phyloP scores from a whole-genome alignment of 805 yeast species.

The Pichia ethanolica region DNA sequence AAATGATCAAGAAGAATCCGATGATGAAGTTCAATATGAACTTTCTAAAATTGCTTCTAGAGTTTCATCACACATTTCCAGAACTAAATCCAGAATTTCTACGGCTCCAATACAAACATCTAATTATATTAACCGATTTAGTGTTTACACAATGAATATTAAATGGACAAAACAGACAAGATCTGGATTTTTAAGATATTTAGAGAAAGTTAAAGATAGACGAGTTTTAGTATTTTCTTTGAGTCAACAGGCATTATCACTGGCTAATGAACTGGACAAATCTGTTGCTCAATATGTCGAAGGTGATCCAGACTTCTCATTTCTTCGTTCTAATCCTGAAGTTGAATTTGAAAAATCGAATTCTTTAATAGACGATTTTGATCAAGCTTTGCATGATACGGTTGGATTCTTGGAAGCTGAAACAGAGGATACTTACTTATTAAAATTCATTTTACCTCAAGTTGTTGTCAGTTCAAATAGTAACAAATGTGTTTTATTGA shows the following conservation, averaged over 20 bases:
- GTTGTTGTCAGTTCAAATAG: slow-evolving; percentile 48
- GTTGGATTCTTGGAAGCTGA: slow-evolving; percentile 14
- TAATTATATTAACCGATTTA: slow-evolving; percentile 52
- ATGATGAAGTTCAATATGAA: slow-evolving; percentile 14
- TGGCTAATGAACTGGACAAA: slow-evolving; percentile 23
- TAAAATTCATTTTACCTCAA: slow-evolving; percentile 78
- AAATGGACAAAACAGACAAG: slow-evolving; percentile 72
- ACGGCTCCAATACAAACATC: slow-evolving; percentile 28
- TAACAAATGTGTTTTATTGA: slow-evolving; percentile 41
- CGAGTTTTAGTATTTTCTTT: slow-evolving; percentile 22
- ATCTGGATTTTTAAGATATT: slow-evolving; percentile 52
- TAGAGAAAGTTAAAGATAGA: slow-evolving; percentile 27
- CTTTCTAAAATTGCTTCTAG: slow-evolving; percentile 13
- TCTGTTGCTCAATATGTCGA: not conserved
- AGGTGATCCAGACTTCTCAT: slow-evolving; percentile 4
- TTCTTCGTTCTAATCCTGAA: slow-evolving; percentile 9
- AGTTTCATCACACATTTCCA: slow-evolving; percentile 14
- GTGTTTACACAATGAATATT: slow-evolving; percentile 64
- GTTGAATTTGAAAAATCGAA: slow-evolving; percentile 15
- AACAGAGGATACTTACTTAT: slow-evolving; percentile 33
- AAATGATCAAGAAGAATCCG: slow-evolving; percentile 17
- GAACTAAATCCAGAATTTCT: slow-evolving; percentile 13
- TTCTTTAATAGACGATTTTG: slow-evolving; percentile 38
- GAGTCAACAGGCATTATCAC: slow-evolving; percentile 24
- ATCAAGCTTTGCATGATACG: slow-evolving; percentile 39